These are phyloP conservation scores for Phytophthora europaea DNA, from an alignment of 352 stramenopile species.

Conservation along the genomic window DNA sequence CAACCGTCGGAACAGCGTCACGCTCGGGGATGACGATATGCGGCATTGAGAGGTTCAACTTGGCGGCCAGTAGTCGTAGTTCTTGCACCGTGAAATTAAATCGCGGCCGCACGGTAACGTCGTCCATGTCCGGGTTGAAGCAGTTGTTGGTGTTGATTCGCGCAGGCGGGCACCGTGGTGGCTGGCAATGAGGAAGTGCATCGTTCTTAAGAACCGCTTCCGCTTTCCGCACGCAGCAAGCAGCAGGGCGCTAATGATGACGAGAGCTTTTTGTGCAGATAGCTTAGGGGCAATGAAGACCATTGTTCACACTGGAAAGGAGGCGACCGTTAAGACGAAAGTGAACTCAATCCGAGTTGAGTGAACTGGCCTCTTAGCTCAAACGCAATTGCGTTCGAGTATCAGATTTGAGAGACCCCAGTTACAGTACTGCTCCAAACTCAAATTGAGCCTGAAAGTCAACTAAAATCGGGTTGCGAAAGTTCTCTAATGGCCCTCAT, in stretches of 20 bases:
- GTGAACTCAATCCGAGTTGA: not conserved
- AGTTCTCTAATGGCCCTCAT: no score
- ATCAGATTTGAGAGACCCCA: no score
- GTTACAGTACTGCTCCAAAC: no score
- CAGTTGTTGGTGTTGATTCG: not conserved
- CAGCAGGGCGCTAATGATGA: not conserved
- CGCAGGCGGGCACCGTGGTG: not conserved
- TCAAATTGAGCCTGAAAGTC: no score
- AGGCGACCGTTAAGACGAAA: not conserved
- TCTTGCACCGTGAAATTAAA: not conserved
- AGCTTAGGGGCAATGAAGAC: not conserved
- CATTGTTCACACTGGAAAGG: not conserved
- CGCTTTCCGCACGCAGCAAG: not conserved
- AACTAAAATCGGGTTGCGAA: no score
- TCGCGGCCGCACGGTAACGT: not conserved
- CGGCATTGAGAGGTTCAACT: not conserved
- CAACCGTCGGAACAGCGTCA: not conserved
- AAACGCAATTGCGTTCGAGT: no score
- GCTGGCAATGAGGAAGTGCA: not conserved
- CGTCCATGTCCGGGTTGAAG: not conserved
- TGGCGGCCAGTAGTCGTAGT: not conserved
- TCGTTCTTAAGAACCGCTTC: not conserved
- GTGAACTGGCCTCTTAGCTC: no score
- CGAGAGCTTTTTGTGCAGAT: not conserved
- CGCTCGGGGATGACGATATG: not conserved